phyloP scores from a whole-genome alignment of 2,329 filamentous ascomycete species.

The Calycina marina region DNA sequence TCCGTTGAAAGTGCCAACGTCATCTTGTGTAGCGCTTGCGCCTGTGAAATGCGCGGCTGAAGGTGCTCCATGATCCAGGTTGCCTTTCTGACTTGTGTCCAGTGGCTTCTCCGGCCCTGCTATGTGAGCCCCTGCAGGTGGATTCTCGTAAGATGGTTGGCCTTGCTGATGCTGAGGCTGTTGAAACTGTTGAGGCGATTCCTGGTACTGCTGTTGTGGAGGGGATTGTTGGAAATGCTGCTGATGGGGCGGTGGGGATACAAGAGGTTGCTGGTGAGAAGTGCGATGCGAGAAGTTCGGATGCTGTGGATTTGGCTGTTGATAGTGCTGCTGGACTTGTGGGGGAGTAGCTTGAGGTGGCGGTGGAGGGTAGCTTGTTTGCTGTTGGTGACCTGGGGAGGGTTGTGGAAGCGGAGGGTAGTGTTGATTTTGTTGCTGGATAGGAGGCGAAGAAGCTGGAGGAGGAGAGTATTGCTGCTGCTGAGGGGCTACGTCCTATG shows the following conservation, averaged over 20 bases:
- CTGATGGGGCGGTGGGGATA: background rate
- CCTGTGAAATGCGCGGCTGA: conserved; percentile 44
- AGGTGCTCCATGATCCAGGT: conserved; percentile 27
- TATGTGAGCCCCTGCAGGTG: conserved; percentile 9
- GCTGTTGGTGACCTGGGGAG: conserved; percentile 7
- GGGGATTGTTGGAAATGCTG: background rate
- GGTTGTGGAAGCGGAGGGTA: conserved; percentile 5
- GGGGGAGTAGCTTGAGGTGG: conserved; percentile 13
- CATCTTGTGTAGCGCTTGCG: conserved; percentile 51
- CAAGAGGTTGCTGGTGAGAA: conserved; percentile 20
- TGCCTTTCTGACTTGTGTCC: conserved; percentile 17
- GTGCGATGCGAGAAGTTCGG: conserved; percentile 22
- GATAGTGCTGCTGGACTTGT: conserved; percentile 12
- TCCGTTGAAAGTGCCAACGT: conserved; percentile 93
- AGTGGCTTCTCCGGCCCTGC: conserved; percentile 16
- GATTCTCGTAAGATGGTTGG: conserved; percentile 9
- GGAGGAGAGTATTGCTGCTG: conserved; percentile 3
- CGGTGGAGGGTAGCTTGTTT: conserved; percentile 16
- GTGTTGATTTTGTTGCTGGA: conserved; percentile 9
- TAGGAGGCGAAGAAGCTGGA: conserved; percentile 6
- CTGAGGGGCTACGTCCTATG: conserved; percentile 4
- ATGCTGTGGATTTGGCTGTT: conserved; percentile 7
- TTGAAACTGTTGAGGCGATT: conserved; percentile 1
- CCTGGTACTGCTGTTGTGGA: conserved; percentile 3
- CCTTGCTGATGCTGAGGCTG: conserved; percentile 1